Conservation (phyloP, 2,329 filamentous ascomycete species). For the Tolypocladium tundrense region DNA sequence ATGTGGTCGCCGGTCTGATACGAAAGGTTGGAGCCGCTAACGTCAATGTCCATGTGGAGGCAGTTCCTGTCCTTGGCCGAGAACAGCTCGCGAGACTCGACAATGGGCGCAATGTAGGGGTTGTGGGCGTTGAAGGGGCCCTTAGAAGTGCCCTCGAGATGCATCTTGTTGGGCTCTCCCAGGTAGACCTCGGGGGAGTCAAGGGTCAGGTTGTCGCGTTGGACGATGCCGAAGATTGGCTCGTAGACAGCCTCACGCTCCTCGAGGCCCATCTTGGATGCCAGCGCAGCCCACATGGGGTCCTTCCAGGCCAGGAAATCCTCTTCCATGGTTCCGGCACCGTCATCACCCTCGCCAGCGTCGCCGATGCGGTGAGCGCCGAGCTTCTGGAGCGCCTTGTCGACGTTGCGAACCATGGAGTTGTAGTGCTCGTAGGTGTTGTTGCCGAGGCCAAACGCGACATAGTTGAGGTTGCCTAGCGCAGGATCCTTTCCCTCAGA, state of each 20-base stretch:
- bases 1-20: slow-evolving; percentile 98
- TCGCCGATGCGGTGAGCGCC: slow-evolving; percentile 77
- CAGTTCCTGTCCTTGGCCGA: slow-evolving; percentile 85
- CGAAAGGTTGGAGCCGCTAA: slow-evolving; percentile 76
- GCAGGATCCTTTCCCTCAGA: slow-evolving; percentile 64
- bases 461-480: slow-evolving; percentile 77
- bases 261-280: slow-evolving; percentile 75
- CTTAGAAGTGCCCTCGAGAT: slow-evolving; percentile 73
- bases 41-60: slow-evolving; percentile 89
- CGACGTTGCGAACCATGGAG: slow-evolving; percentile 89
- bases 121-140: slow-evolving; percentile 95
- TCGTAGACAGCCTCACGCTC: slow-evolving; percentile 96
- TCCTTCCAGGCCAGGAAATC: slow-evolving; percentile 99
- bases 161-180: slow-evolving; percentile 92
- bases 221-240: slow-evolving; percentile 74
- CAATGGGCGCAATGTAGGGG: slow-evolving; percentile 90
- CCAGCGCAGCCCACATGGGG: slow-evolving; percentile 88
- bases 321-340: slow-evolving; percentile 98
- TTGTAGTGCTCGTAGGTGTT: slow-evolving; percentile 99
- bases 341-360: slow-evolving; percentile 93
- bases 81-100: slow-evolving; percentile 86
- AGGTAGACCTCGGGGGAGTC: slow-evolving; percentile 81
- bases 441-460: slow-evolving; percentile 93
- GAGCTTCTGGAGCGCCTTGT: slow-evolving; percentile 69
- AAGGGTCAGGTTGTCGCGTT: slow-evolving; percentile 61